phyloP scores from a whole-genome alignment of 1,284 basidiomycete species.

The Ceratobasidium sp. region DNA sequence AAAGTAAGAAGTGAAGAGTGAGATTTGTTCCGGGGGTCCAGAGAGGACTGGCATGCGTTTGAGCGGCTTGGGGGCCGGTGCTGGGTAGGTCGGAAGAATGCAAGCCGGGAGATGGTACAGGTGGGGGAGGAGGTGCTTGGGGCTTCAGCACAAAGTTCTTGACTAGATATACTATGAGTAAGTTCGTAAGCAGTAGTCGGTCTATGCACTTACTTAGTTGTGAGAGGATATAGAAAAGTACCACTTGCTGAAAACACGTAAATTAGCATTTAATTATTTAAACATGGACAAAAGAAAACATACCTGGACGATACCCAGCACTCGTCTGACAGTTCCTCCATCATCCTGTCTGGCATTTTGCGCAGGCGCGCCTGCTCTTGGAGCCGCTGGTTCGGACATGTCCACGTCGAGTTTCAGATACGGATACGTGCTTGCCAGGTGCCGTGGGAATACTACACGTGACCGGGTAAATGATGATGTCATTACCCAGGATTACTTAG shows the following conservation, averaged over 20 bases:
- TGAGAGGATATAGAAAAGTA: conserved; percentile 37
- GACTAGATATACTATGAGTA: conserved; percentile 13
- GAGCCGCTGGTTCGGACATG: conserved; percentile 37
- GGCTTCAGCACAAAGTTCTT: conserved; percentile 21
- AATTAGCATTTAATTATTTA: conserved; percentile 58
- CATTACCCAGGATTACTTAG: background rate
- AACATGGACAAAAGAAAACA: conserved; percentile 49
- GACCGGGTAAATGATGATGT: background rate
- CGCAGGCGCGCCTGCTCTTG: conserved; percentile 15
- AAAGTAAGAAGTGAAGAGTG: conserved; percentile 80
- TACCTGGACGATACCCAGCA: conserved; percentile 67
- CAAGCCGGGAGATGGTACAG: conserved; percentile 18
- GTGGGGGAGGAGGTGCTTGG: conserved; percentile 2
- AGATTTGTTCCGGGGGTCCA: conserved; percentile 61
- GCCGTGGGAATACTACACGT: background rate
- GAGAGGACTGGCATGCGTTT: conserved; percentile 52
- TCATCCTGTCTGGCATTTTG: conserved; percentile 3
- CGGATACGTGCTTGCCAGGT: conserved; percentile 12
- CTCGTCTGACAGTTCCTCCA: conserved; percentile 25
- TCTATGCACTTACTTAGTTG: conserved; percentile 33
- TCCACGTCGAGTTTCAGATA: conserved; percentile 33
- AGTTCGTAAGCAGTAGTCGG: background rate
- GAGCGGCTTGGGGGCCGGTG: conserved; percentile 6
- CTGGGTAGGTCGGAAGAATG: conserved; percentile 28
- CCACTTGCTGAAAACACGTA: conserved; percentile 70